phyloP scores from a whole-genome alignment of 2,329 filamentous ascomycete species.

The Aspergillus sp. region DNA sequence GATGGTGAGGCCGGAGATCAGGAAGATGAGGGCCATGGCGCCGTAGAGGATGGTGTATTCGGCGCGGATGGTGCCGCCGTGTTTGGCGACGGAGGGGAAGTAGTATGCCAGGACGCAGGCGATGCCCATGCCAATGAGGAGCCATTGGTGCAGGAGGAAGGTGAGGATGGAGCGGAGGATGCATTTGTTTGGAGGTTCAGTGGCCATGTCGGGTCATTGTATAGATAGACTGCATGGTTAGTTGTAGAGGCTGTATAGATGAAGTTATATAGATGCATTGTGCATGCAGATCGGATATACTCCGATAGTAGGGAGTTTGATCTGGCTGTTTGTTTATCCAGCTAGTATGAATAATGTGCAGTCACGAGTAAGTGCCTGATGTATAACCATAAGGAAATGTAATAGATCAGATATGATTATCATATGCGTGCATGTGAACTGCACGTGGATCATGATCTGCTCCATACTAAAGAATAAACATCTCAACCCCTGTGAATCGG shows the following conservation, averaged over 20 bases:
- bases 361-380: too few species aligned
- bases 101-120: slow-evolving; percentile 53
- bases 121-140: slow-evolving; percentile 60
- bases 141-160: slow-evolving; percentile 57
- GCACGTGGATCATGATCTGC: background rate
- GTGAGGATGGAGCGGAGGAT: slow-evolving; percentile 5
- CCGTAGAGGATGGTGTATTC: slow-evolving; percentile 60
- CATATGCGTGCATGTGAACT: background rate
- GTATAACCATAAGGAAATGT: too few species aligned
- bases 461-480: background rate
- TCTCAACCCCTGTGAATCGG: background rate
- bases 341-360: too few species aligned
- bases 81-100: slow-evolving; percentile 51
- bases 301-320: background rate
- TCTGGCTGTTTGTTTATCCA: background rate
- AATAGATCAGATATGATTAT: too few species aligned
- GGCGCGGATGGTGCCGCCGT: slow-evolving; percentile 39
- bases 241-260: background rate
- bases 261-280: background rate
- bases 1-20: slow-evolving; percentile 68
- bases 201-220: background rate
- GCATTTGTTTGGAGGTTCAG: background rate
- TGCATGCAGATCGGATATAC: background rate
- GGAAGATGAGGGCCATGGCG: slow-evolving; percentile 66
- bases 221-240: background rate